A percentile compares a stretch with the other conserved stretches of the same genome.
These are phyloP conservation scores for Diospyros lotus DNA, from an alignment of 148 eudicot species.

Conservation along the genomic window DNA sequence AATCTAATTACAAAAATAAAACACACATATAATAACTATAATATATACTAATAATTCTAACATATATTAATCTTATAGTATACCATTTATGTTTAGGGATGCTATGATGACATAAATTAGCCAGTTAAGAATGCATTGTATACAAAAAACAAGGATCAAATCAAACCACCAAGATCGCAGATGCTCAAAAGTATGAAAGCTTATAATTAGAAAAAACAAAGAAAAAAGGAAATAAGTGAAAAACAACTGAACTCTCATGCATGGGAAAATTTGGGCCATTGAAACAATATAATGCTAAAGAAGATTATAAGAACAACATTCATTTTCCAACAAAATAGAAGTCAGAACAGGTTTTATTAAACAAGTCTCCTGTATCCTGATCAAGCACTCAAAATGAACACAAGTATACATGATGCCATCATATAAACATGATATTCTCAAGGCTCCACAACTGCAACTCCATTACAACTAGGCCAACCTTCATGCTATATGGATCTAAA, in stretches of 20 bases:
- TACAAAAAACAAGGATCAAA: not conserved
- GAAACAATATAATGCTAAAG: not conserved
- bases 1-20: too few species aligned
- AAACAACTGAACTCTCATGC: not conserved
- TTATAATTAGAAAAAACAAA: not conserved
- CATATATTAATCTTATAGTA: not conserved
- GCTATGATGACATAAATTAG: constrained; percentile 1
- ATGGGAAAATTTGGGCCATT: too few species aligned
- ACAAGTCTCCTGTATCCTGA: not conserved
- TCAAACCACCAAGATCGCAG: not conserved
- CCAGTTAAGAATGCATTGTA: not conserved
- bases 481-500: not conserved
- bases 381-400: not conserved
- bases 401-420: not conserved
- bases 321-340: not conserved
- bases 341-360: not conserved
- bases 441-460: not conserved
- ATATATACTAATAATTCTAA: too few species aligned
- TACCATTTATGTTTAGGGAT: not conserved
- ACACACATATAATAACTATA: too few species aligned
- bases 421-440: not conserved
- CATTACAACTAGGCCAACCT: not conserved
- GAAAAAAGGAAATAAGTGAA: not conserved
- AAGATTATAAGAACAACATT: not conserved
- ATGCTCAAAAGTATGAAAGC: not conserved